phyloP scores from a whole-genome alignment of 352 stramenopile species.

The Detonula confervacea region DNA sequence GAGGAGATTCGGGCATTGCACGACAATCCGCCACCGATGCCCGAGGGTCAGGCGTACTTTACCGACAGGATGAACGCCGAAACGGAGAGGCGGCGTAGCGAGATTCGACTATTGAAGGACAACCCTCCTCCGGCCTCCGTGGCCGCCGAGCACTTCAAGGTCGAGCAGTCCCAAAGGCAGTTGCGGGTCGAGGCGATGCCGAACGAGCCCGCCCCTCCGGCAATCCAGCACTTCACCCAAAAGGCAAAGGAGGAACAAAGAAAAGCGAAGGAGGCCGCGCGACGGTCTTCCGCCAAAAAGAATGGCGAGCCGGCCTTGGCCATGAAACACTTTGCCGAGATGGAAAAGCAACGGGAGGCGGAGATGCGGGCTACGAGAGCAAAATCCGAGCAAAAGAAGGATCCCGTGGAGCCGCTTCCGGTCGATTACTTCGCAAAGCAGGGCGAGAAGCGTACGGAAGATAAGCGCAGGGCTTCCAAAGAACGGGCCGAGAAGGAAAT shows the following conservation, averaged over 20 bases:
- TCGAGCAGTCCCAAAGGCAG: constrained; percentile 1
- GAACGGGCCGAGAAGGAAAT: too few relatives aligned
- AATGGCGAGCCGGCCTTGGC: constrained; percentile 1
- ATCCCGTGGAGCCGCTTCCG: constrained; percentile 11
- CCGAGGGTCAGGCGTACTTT: constrained; percentile 21
- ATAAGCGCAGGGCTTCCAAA: too few relatives aligned
- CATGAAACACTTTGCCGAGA: constrained; percentile 16
- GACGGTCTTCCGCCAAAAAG: background rate
- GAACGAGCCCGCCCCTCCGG: background rate
- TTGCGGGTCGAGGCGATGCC: background rate
- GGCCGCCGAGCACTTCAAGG: constrained; percentile 20
- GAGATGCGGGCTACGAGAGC: constrained; percentile 5
- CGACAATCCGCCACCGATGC: constrained; percentile 14
- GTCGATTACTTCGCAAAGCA: constrained; percentile 18
- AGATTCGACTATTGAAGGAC: constrained; percentile 5
- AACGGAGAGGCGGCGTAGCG: background rate
- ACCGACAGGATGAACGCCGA: constrained; percentile 9
- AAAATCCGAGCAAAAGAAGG: background rate
- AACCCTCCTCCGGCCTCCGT: constrained; percentile 11
- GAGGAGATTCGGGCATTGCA: constrained; percentile 5
- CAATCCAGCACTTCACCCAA: constrained; percentile 10
- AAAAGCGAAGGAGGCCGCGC: background rate
- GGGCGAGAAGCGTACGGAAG: too few relatives aligned
- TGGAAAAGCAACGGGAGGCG: background rate
- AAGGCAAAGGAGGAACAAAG: constrained; percentile 8